phyloP scores from a whole-genome alignment of 1,139 yeast genomes.

The Kodamaea ohmeri region DNA sequence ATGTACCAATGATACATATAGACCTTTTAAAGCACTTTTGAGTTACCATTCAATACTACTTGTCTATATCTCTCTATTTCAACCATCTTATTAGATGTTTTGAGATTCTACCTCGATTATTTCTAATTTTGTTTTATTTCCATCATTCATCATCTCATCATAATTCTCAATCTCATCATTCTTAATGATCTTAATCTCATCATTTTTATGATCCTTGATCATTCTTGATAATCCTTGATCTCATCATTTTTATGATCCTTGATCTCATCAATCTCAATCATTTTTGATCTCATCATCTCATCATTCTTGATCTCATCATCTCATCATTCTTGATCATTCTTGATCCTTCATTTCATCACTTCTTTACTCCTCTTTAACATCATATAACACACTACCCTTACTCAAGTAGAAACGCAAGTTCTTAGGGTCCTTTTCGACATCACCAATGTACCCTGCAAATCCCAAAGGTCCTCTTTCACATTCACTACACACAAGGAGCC shows the following conservation, averaged over 20 bases:
- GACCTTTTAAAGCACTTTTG: no score
- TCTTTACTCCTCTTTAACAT: conserved; percentile 12
- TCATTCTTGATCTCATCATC: neutral
- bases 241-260: neutral
- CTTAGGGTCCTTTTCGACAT: conserved; percentile 29
- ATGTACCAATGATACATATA: no score
- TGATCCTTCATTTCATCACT: neutral
- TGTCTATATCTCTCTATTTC: no score
- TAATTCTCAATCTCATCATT: no score
- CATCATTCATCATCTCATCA: no score
- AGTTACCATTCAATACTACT: no score
- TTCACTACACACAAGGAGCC: conserved; percentile 64
- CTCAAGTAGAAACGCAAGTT: conserved; percentile 44
- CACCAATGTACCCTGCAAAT: conserved; percentile 48
- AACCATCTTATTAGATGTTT: no score
- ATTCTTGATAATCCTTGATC: neutral
- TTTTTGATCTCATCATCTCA: neutral
- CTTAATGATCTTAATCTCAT: neutral
- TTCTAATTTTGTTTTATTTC: no score
- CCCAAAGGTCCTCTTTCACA: conserved; percentile 78
- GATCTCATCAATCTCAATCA: neutral
- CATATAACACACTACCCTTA: conserved; percentile 43
- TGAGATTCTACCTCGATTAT: no score
- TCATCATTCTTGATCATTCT: neutral
- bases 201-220: neutral